These are phyloP conservation scores for Mantamonas sphyraenae DNA, from an alignment of 78 protist genomes.

Conservation along the genomic window DNA sequence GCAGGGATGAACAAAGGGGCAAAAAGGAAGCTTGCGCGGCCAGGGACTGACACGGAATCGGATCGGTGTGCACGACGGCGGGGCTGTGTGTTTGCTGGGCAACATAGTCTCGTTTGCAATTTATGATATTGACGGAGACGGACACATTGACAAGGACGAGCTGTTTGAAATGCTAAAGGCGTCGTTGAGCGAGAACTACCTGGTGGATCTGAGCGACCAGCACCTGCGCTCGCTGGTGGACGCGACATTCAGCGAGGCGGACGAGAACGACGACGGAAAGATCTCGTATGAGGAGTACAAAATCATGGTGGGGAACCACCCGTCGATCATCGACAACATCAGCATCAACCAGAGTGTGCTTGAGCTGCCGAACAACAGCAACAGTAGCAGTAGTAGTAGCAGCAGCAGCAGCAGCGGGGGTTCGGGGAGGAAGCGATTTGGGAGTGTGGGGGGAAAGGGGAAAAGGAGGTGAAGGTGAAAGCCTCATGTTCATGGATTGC, in stretches of 20 bases:
- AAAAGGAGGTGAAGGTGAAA: too few species aligned
- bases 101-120: slow-evolving; percentile 23
- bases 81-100: too few species aligned
- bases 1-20: too few species aligned
- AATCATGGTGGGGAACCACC: slow-evolving; percentile 10
- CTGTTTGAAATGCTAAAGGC: slow-evolving; percentile 12
- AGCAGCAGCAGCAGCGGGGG: too few species aligned
- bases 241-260: slow-evolving; percentile 30
- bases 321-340: slow-evolving; percentile 9
- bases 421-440: too few species aligned
- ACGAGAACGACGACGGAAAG: slow-evolving; percentile 10
- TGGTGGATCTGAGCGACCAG: slow-evolving; percentile 9
- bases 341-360: too few species aligned
- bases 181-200: not conserved
- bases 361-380: not conserved
- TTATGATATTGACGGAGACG: slow-evolving; percentile 31
- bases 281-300: slow-evolving; percentile 34
- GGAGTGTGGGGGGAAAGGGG: too few species aligned
- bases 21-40: too few species aligned
- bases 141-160: slow-evolving; percentile 16
- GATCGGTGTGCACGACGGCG: too few species aligned
- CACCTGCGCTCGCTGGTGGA: slow-evolving; percentile 19
- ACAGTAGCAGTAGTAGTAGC: too few species aligned
- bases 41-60: too few species aligned
- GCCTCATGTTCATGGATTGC: too few species aligned